Evolutionary conservation across 2,329 filamentous ascomycete genomes (phyloP).

Genomic region (Fusarium pseudocircinatum): DNA sequence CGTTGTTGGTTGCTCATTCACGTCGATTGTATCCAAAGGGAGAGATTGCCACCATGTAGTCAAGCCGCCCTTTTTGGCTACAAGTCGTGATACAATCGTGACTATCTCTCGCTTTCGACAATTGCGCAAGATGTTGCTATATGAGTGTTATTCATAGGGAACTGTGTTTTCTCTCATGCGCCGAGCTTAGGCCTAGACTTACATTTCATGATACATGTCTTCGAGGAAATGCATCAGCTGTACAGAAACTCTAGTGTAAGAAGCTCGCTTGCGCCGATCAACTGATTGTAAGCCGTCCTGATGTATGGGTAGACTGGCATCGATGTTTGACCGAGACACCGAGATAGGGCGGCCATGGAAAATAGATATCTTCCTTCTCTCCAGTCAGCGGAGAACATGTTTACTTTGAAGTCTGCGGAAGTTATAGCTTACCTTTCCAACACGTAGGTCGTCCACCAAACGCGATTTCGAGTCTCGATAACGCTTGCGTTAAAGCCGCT

Average conservation of each 20-base stretch:
- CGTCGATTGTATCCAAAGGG: not conserved
- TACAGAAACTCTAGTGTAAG: not conserved
- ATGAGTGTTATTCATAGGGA: not conserved
- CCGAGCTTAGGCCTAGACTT: not conserved
- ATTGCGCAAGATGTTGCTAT: not conserved
- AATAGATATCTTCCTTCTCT: conserved; percentile 1
- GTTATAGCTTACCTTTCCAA: not conserved
- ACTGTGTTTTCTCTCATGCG: not conserved
- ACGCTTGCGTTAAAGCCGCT: not conserved
- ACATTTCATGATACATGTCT: conserved; percentile 6
- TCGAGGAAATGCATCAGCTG: not conserved
- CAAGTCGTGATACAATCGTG: not conserved
- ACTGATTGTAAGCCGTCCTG: not conserved
- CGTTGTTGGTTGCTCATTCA: not conserved
- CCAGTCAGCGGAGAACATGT: not conserved
- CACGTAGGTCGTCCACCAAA: conserved; percentile 3
- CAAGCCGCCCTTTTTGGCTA: not conserved
- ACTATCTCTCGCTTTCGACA: not conserved
- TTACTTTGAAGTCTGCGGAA: not conserved
- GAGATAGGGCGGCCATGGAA: conserved; percentile 1
- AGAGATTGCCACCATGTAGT: not conserved
- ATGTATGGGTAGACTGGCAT: not conserved
- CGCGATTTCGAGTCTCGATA: not conserved
- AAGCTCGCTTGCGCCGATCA: not conserved
- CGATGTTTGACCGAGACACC: conserved; percentile 3